Conservation (phyloP, 192 early-diverging fungal genomes). For the Entomortierella parvispora region DNA sequence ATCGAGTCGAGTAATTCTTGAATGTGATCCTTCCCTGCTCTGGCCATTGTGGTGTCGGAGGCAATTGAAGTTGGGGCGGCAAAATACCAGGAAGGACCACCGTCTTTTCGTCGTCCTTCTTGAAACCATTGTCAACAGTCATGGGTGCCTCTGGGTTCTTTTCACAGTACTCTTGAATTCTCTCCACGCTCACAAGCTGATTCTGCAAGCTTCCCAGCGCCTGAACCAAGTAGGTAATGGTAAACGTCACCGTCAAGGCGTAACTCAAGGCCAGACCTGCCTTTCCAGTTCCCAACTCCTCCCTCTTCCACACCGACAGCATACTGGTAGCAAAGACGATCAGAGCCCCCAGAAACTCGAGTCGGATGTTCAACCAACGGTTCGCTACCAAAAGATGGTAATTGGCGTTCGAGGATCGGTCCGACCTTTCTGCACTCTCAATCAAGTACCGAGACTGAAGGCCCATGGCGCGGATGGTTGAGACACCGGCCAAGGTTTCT, state of each 20-base stretch:
- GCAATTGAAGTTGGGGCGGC: too few species aligned
- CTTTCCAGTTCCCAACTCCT: conserved; percentile 68
- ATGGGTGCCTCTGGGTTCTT: conserved; percentile 81
- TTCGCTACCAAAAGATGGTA: conserved; percentile 58
- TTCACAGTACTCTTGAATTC: conserved; percentile 80
- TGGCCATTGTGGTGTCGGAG: conserved; percentile 56
- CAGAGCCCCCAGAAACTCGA: conserved; percentile 71
- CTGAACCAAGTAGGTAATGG: conserved; percentile 76
- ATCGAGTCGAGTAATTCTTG: conserved; percentile 60
- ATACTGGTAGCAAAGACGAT: conserved; percentile 69
- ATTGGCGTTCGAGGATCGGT: conserved; percentile 11
- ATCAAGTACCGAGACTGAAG: conserved; percentile 11
- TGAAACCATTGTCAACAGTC: conserved; percentile 43
- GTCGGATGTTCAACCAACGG: conserved; percentile 74
- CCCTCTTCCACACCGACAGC: conserved; percentile 56
- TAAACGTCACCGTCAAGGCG: conserved; percentile 76
- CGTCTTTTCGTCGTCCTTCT: not conserved
- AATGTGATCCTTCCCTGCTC: conserved; percentile 61
- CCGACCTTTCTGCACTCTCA: not conserved
- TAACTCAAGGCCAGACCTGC: conserved; percentile 86
- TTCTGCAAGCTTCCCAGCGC: conserved; percentile 79
- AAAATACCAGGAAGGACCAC: too few species aligned
- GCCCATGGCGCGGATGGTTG: conserved; percentile 76
- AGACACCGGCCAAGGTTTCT: conserved; percentile 67
- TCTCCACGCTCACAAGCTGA: conserved; percentile 81